Evolutionary conservation across 768 basidiomycete species (phyloP), one percentile per base, ranked within the genome.

Genomic region (Termitomyces sp.): DNA sequence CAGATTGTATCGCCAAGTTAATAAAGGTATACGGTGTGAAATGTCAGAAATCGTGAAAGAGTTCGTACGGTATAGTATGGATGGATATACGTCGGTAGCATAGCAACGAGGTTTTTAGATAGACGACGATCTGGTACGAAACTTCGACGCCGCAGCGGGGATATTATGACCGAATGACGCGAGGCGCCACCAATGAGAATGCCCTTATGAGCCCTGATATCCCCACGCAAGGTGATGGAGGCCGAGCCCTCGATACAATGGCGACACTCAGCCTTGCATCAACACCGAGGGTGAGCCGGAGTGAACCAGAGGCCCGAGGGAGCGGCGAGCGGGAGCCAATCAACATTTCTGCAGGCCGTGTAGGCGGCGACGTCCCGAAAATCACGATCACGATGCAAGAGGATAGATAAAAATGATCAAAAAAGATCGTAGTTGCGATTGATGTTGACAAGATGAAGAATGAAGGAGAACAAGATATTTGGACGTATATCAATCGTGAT

Each of bases 1-100:
- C 53, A 54, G 5, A 16, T 38, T 53, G 36, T 53, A 38, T 38
- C 33, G 36, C n/a, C 36, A 38, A 38, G 38, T 54, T 39, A 38
- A 24, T 54, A 12, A 24, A 54, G 53, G 38, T 54, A 54, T 54
- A 54, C 4, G 53, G 4, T 16, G 22, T 5, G 13, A 20, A 38
- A 13, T 52, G 35, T 36, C 20, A 52, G 22, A 54, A 39, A 39
- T 54, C 53, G 9, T 38, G 45, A 53, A 20, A 52, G 36, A 18
- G 22, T 54, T 54, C 53, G 36, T 54, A 18, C 53, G 53, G 38
- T 54, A 54, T 54, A 39, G 38, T 16, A 54, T 54, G 38, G 13
- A 49, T 32, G 48, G 48, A 54, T 39, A 54, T 11, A 40, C 22
- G 22, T 24, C 38, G 38, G 13, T 54, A 54, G 38, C 51, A 38